Conservation (phyloP, 2,329 filamentous ascomycete genomes). For the Alternaria hordeiaustralica region DNA sequence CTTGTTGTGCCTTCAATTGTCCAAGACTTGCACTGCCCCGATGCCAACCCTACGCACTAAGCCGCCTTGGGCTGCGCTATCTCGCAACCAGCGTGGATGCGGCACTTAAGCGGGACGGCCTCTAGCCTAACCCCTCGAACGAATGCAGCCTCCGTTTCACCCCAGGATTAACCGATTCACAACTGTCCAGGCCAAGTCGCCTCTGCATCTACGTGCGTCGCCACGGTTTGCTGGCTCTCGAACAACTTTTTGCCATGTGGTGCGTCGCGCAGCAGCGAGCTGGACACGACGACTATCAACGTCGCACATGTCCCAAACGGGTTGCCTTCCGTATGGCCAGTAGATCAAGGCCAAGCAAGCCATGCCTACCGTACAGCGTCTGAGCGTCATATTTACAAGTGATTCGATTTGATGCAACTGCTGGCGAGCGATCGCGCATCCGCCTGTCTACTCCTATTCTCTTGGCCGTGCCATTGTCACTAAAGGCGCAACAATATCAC, state of each 20-base stretch:
- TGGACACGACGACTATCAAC: background rate
- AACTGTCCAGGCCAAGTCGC: conserved; percentile 3
- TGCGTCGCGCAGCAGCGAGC: background rate
- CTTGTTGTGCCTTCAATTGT: conserved; percentile 3
- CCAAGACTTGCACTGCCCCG: conserved; percentile 9
- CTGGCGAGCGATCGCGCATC: background rate
- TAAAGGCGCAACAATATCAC: conserved; percentile 10
- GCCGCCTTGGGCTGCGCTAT: background rate
- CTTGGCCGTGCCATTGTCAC: conserved; percentile 8
- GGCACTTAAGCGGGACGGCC: conserved; percentile 1
- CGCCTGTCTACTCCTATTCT: conserved; percentile 9
- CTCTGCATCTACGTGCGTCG: background rate
- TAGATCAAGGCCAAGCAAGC: conserved; percentile 24
- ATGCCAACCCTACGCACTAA: background rate
- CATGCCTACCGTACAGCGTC: conserved; percentile 15
- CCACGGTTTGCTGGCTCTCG: background rate
- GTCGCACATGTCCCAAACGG: conserved; percentile 10
- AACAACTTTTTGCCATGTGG: conserved; percentile 10
- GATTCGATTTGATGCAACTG: background rate
- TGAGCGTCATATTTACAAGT: conserved; percentile 20
- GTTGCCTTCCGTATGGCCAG: conserved; percentile 14
- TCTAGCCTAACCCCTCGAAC: background rate
- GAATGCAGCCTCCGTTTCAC: conserved; percentile 6
- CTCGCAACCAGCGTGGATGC: background rate
- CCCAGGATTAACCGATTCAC: background rate